A percentile compares a stretch with the other conserved stretches of the same genome.
phyloP scores from a whole-genome alignment of 1,284 basidiomycete species.

The Cryptococcus sp. region DNA sequence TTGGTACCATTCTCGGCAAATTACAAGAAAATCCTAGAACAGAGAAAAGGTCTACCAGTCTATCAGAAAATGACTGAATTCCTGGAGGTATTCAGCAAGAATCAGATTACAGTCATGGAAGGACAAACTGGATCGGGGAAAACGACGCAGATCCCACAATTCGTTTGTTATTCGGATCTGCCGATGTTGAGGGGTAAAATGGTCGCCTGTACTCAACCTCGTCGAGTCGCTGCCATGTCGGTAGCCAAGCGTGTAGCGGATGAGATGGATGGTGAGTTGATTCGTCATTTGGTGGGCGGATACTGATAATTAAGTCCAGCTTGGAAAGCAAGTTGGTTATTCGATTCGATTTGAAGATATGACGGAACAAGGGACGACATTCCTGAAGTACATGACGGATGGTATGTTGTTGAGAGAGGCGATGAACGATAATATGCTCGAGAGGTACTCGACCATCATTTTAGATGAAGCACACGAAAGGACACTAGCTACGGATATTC shows the following conservation, averaged over 20 bases:
- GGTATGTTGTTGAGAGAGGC: slow-evolving; percentile 97
- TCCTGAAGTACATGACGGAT: slow-evolving; percentile 98
- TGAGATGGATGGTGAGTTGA: slow-evolving; percentile 83
- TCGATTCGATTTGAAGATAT: slow-evolving; percentile 99
- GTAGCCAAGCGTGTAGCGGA: slow-evolving; percentile 98
- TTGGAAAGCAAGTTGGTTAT: slow-evolving; percentile 94
- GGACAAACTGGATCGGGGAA: slow-evolving; percentile 98
- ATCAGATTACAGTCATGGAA: slow-evolving; percentile 93
- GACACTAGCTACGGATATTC: slow-evolving; percentile 94
- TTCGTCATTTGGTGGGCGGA: background rate
- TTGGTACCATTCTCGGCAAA: slow-evolving; percentile 63
- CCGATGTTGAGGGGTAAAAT: slow-evolving; percentile 83
- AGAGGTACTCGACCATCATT: slow-evolving; percentile 93
- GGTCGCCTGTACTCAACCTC: slow-evolving; percentile 95
- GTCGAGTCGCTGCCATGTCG: slow-evolving; percentile 95
- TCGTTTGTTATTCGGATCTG: slow-evolving; percentile 87
- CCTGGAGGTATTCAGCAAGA: slow-evolving; percentile 72
- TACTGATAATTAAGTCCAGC: slow-evolving; percentile 59
- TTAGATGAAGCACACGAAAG: slow-evolving; percentile 99
- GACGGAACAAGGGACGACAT: slow-evolving; percentile 84
- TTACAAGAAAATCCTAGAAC: slow-evolving; percentile 82
- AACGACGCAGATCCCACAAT: slow-evolving; percentile 98
- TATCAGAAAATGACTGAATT: slow-evolving; percentile 92
- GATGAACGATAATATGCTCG: slow-evolving; percentile 89
- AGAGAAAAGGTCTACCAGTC: slow-evolving; percentile 85